These are phyloP conservation scores for Betula pendula DNA, from an alignment of 306 rosid species.

Conservation along the genomic window DNA sequence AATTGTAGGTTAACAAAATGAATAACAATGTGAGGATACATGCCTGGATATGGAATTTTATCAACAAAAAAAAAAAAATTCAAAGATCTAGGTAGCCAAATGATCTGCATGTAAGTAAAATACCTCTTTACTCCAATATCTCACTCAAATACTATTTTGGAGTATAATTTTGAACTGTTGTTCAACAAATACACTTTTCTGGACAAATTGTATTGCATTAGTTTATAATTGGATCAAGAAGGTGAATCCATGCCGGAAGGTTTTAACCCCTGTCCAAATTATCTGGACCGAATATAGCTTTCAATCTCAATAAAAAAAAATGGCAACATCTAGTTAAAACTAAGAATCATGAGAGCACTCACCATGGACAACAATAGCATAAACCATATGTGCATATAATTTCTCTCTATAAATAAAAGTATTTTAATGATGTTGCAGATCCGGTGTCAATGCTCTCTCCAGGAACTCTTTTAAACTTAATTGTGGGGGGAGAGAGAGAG, in stretches of 20 bases:
- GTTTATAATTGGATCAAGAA: neutral
- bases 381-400: neutral
- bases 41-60: neutral
- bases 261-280: neutral
- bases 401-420: neutral
- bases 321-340: neutral
- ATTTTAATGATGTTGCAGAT: too few species aligned
- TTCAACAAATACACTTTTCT: neutral
- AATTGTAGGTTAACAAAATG: neutral
- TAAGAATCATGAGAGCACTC: neutral
- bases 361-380: neutral
- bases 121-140: neutral
- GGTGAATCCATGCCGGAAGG: neutral
- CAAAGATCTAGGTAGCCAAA: neutral
- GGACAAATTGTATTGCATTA: neutral
- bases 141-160: neutral
- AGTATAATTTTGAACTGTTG: neutral
- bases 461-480: too few species aligned
- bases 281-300: neutral
- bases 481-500: neutral
- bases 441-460: too few species aligned
- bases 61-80: neutral
- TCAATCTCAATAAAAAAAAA: neutral
- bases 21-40: neutral
- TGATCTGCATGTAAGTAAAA: neutral